Evolutionary conservation across 2,329 filamentous ascomycete species (phyloP).

Genomic region (Calonectria hawksworthii): DNA sequence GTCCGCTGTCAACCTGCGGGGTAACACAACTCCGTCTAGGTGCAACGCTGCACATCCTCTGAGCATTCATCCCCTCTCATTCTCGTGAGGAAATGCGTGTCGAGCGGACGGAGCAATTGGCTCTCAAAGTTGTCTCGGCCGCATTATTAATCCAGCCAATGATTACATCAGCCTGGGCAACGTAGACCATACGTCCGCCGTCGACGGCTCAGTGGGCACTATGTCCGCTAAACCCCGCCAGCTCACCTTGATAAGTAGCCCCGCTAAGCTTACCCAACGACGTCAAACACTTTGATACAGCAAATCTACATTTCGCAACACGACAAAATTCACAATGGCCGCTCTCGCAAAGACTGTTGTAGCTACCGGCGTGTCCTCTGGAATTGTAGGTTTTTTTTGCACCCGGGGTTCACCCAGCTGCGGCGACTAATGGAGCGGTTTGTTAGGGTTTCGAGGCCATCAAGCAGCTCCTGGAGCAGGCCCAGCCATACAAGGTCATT

Average conservation of each 20-base stretch:
- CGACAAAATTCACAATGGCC: conserved; percentile 48
- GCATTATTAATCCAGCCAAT: conserved; percentile 17
- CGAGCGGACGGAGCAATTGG: background rate
- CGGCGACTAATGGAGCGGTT: conserved; percentile 8
- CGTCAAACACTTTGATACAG: background rate
- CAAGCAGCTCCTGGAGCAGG: conserved; percentile 62
- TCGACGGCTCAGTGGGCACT: background rate
- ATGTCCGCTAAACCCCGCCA: conserved; percentile 42
- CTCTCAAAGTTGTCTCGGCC: background rate
- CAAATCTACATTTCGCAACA: background rate
- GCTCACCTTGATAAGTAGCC: conserved; percentile 5
- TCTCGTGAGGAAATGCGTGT: background rate
- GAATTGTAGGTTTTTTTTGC: conserved; percentile 55
- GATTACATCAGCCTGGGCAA: conserved; percentile 22
- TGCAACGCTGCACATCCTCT: background rate
- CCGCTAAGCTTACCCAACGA: background rate
- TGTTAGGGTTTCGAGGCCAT: conserved; percentile 66
- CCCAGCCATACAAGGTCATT: conserved; percentile 62
- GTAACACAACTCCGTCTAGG: background rate
- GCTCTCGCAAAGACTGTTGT: conserved; percentile 62
- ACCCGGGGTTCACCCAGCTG: no score
- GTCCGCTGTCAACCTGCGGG: no score
- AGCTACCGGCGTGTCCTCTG: conserved; percentile 65
- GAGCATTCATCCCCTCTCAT: background rate
- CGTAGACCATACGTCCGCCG: background rate